Base-by-base conservation (phyloP, 257 asterid genomes). In the Solanum tacnaense region DNA sequence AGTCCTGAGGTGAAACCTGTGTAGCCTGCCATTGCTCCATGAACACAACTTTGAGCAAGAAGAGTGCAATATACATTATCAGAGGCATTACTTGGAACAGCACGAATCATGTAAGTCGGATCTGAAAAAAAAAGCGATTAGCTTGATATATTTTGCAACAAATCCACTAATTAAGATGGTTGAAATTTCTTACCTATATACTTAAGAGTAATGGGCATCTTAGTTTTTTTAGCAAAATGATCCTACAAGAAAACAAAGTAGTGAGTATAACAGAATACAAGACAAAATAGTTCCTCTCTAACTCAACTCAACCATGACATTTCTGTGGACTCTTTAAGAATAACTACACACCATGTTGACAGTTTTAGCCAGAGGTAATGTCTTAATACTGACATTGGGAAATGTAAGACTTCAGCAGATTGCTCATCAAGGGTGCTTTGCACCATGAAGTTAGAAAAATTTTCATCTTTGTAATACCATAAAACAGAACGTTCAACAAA, bases 1-100 rank as follows among this genome's bases (percentile, higher is more conserved):
- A 93, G 94, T 52, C 96, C 97, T 29, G 91, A 60, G 23, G 94
- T 92, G 92, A 89, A 93, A 89, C 97, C 97, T 8, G 97, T 92
- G 88, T 90, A 94, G 49, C 97, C 97, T 18, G 97, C 90, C 97
- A 94, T 94, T 67, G 97, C 97, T 89, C 97, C 97, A 92, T 94
- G 97, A 89, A 94, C 96, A 39, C 95, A 94, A 88, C 98, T 94
- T 92, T 94, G 98, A 88, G 98, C 96, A 84, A 94, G 97, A 68
- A 94, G 95, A 4, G 97, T 92, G 92, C 97, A 93, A 88, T 92
- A 94, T 41, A 94, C 97, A 72, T 93, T 94, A 87, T 94, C 97
- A 31, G 97, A 91, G 72, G 97, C 97, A 38, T 93, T 94, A 92
- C 97, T 93, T 84, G 97, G 97, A 88, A 94, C 90, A 58, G 97